These are phyloP conservation scores for Teratosphaeria pseudoeucalypti DNA, from an alignment of 2,329 filamentous ascomycete species.

Conservation along the genomic window DNA sequence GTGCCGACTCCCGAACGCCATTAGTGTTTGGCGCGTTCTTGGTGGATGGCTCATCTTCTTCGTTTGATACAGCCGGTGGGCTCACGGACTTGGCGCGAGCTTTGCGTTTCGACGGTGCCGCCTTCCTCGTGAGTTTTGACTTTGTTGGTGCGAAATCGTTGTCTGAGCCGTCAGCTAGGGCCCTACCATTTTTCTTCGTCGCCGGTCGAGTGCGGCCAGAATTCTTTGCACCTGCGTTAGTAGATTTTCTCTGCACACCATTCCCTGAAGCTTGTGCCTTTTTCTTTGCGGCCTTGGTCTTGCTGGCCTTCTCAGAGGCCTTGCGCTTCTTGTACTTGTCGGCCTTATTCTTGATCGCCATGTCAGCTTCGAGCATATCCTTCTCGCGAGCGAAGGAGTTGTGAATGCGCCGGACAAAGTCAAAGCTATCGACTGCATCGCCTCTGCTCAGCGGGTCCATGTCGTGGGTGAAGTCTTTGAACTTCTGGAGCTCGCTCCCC, in stretches of 20 bases:
- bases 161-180: not conserved
- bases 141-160: slow-evolving; percentile 1
- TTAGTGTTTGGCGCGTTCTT: not conserved
- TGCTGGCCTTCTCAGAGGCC: slow-evolving; percentile 17
- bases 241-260: slow-evolving; percentile 1
- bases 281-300: slow-evolving; percentile 20
- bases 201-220: slow-evolving; percentile 2
- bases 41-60: not conserved
- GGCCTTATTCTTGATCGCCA: slow-evolving; percentile 48
- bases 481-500: slow-evolving; percentile 57
- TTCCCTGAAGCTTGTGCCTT: slow-evolving; percentile 7
- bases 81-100: not conserved
- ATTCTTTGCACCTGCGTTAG: slow-evolving; percentile 2
- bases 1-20: not conserved
- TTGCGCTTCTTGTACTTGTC: slow-evolving; percentile 26
- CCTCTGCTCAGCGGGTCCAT: slow-evolving; percentile 67
- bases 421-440: slow-evolving; percentile 61
- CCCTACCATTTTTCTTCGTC: not conserved
- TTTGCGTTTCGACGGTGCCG: not conserved
- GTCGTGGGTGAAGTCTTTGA: slow-evolving; percentile 60
- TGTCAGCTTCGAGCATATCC: slow-evolving; percentile 64
- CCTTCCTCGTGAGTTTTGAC: not conserved
- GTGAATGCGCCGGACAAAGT: slow-evolving; percentile 69
- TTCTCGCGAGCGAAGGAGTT: slow-evolving; percentile 79
- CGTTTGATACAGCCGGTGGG: not conserved